A percentile compares a stretch with the other conserved stretches of the same genome.
Evolutionary conservation across 139 green algal species (phyloP).

Genomic region (Raphidocelis subcapitata): DNA sequence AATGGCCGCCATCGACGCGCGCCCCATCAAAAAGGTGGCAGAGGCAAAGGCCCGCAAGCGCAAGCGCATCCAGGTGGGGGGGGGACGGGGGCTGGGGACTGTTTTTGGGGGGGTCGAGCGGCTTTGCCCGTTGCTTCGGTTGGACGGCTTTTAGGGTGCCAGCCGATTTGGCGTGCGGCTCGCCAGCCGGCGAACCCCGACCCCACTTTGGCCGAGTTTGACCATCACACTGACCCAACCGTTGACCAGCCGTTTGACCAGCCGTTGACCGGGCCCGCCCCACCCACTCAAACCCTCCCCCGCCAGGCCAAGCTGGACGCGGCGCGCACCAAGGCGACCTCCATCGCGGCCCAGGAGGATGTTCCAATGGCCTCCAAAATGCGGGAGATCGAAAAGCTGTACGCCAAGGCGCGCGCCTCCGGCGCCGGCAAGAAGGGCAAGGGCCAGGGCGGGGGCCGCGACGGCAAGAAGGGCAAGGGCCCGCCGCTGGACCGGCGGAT

Average conservation of each 20-base stretch:
- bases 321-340: slow-evolving; percentile 77
- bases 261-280: no score
- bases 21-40: slow-evolving; percentile 96
- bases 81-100: no score
- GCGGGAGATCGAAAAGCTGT: slow-evolving; percentile 78
- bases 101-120: no score
- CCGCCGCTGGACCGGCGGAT: slow-evolving; percentile 61
- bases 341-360: slow-evolving; percentile 77
- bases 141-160: no score
- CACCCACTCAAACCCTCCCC: not conserved
- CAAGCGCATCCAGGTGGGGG: slow-evolving; percentile 62
- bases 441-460: slow-evolving; percentile 31
- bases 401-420: slow-evolving; percentile 55
- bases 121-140: no score
- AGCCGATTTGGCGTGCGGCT: no score
- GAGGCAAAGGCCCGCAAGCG: slow-evolving; percentile 92
- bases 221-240: no score
- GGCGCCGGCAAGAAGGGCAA: slow-evolving; percentile 38
- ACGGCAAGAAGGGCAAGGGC: slow-evolving; percentile 28
- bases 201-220: no score
- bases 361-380: slow-evolving; percentile 60
- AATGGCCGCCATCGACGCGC: slow-evolving; percentile 79
- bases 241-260: no score
- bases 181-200: no score
- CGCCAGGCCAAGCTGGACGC: slow-evolving; percentile 42